phyloP scores from a whole-genome alignment of 257 asterid genomes.

The Nicotiana tomentosiformis region DNA sequence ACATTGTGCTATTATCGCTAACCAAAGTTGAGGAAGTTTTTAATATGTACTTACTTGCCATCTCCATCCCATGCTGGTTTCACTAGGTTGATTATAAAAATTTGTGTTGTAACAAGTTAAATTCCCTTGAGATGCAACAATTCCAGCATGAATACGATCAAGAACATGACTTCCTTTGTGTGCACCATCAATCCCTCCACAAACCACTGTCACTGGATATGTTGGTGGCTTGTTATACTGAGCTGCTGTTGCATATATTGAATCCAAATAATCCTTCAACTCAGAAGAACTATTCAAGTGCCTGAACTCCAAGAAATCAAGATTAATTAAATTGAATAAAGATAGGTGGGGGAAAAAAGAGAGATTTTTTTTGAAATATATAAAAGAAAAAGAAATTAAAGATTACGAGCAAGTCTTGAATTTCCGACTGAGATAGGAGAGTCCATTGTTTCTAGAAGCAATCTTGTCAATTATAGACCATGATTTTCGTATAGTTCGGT shows the following conservation, averaged over 20 bases:
- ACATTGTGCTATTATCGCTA: too few relatives aligned
- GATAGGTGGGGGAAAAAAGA: background rate
- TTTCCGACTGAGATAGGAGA: constrained; percentile 35
- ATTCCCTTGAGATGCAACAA: constrained; percentile 27
- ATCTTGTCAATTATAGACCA: constrained; percentile 61
- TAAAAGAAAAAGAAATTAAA: background rate
- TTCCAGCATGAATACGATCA: constrained; percentile 44
- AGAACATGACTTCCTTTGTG: constrained; percentile 31
- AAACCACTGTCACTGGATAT: constrained; percentile 43
- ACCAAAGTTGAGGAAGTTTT: background rate
- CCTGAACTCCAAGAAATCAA: constrained; percentile 22
- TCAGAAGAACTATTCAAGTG: constrained; percentile 24
- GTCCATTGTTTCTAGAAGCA: constrained; percentile 48
- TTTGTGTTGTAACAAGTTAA: constrained; percentile 23
- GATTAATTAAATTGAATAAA: background rate
- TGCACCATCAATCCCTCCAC: constrained; percentile 50
- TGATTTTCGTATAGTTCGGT: constrained; percentile 43
- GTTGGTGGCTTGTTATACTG: constrained; percentile 45
- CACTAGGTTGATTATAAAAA: background rate
- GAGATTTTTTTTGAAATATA: too few relatives aligned
- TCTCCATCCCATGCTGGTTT: constrained; percentile 45
- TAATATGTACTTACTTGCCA: constrained; percentile 53
- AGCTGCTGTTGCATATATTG: constrained; percentile 37
- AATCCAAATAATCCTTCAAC: constrained; percentile 38
- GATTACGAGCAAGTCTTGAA: constrained; percentile 51